phyloP scores from a whole-genome alignment of 129 eudicot genomes.

The Logfia minima region DNA sequence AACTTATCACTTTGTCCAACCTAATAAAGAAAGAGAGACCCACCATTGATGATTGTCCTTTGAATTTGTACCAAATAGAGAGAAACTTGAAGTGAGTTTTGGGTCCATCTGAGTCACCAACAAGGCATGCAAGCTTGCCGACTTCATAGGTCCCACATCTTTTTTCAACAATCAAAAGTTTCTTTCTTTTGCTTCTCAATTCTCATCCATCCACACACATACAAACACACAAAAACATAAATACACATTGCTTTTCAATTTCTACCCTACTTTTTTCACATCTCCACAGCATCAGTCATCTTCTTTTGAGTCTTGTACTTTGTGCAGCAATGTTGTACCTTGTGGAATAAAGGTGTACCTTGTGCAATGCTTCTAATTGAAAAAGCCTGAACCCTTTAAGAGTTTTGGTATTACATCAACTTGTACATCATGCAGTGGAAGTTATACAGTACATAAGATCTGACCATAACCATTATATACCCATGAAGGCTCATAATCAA shows the following conservation, averaged over 20 bases:
- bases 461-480: slow-evolving; percentile 1
- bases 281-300: neutral
- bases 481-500: slow-evolving; percentile 20
- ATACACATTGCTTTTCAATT: slow-evolving; percentile 28
- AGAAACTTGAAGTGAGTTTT: slow-evolving; percentile 13
- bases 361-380: neutral
- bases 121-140: slow-evolving; percentile 13
- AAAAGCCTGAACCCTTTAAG: neutral
- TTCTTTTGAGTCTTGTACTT: slow-evolving; percentile 19
- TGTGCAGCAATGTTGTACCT: neutral
- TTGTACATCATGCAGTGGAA: slow-evolving; percentile 17
- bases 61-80: neutral
- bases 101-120: slow-evolving; percentile 19
- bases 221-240: slow-evolving; percentile 20
- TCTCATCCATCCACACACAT: slow-evolving; percentile 35
- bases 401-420: neutral
- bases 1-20: slow-evolving; percentile 13
- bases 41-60: slow-evolving; percentile 8
- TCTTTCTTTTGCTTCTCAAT: slow-evolving; percentile 21
- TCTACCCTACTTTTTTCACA: neutral
- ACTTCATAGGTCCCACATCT: slow-evolving; percentile 3
- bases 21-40: slow-evolving; percentile 2
- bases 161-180: slow-evolving; percentile 20
- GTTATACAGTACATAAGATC: slow-evolving; percentile 3
- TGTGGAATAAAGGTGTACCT: slow-evolving; percentile 5